Percentiles rank a stretch among this genome's conserved stretches.
Evolutionary conservation across 768 basidiomycete genomes (phyloP).

Genomic region (Xerocomus spinulosus): DNA sequence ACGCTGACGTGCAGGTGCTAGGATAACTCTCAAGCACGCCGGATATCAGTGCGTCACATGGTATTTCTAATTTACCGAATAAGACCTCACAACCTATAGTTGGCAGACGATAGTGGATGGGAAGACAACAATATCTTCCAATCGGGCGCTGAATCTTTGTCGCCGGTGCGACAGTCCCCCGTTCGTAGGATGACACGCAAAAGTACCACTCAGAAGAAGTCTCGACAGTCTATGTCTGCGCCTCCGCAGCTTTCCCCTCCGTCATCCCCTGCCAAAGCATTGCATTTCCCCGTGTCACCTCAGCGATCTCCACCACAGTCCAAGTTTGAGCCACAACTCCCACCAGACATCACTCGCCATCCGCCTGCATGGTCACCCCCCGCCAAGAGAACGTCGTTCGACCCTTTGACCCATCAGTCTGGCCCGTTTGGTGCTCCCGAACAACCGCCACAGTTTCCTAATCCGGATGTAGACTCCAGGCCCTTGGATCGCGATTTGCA

Average conservation of each 20-base stretch:
- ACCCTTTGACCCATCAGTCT: slow-evolving; percentile 17
- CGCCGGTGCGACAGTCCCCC: slow-evolving; percentile 64
- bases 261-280: slow-evolving; percentile 36
- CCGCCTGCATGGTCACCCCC: slow-evolving; percentile 14
- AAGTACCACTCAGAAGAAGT: slow-evolving; percentile 39
- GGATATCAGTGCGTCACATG: slow-evolving; percentile 46
- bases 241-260: slow-evolving; percentile 52
- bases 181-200: slow-evolving; percentile 42
- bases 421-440: slow-evolving; percentile 11
- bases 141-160: slow-evolving; percentile 85
- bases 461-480: slow-evolving; percentile 3
- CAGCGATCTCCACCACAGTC: slow-evolving; percentile 48
- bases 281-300: slow-evolving; percentile 16
- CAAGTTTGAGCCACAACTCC: slow-evolving; percentile 52
- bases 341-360: slow-evolving; percentile 34
- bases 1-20: slow-evolving; percentile 34
- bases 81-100: slow-evolving; percentile 15
- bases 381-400: slow-evolving; percentile 10
- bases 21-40: slow-evolving; percentile 49
- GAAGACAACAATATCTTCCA: slow-evolving; percentile 90
- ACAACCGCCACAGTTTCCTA: slow-evolving; percentile 6
- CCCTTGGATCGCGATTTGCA: background rate
- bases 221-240: slow-evolving; percentile 69
- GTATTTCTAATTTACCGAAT: slow-evolving; percentile 8
- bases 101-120: slow-evolving; percentile 75